Evolutionary conservation across 2,329 filamentous ascomycete species (phyloP).

Genomic region (Biscogniauxia mediterranea): DNA sequence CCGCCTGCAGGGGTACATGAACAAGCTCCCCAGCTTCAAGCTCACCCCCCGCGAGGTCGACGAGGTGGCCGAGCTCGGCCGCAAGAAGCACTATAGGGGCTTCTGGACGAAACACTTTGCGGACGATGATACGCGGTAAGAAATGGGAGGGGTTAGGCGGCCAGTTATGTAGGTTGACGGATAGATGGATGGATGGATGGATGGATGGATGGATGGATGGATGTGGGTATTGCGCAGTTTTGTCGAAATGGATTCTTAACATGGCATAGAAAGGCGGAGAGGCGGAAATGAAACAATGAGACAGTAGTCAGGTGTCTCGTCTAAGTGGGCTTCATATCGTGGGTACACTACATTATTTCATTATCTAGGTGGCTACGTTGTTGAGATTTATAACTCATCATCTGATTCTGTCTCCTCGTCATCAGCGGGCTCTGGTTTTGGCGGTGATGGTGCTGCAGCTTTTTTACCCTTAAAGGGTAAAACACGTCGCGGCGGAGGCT

Average conservation of each 20-base stretch:
- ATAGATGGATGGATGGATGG: conserved; percentile 3
- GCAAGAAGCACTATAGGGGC: conserved; percentile 58
- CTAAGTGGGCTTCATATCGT: not conserved
- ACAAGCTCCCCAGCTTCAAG: conserved; percentile 53
- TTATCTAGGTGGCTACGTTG: conserved; percentile 6
- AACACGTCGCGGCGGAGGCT: conserved; percentile 28
- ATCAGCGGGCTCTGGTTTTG: conserved; percentile 30
- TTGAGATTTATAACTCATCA: conserved; percentile 47
- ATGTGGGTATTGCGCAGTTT: not conserved
- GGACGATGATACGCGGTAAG: conserved; percentile 47
- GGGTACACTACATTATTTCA: conserved; percentile 6
- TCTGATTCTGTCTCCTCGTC: conserved; percentile 54
- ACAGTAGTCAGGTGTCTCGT: not conserved
- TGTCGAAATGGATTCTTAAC: not conserved
- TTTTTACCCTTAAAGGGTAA: conserved; percentile 45
- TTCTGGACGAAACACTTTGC: conserved; percentile 58
- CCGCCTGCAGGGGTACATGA: conserved; percentile 54
- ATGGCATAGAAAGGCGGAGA: not conserved
- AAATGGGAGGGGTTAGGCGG: too few species aligned
- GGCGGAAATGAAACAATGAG: not conserved
- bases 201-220: not conserved
- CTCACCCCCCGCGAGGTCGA: conserved; percentile 58
- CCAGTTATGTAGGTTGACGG: too few species aligned
- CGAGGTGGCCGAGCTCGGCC: conserved; percentile 54
- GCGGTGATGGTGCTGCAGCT: conserved; percentile 22